Percentiles rank a stretch among this genome's conserved stretches.
These are phyloP conservation scores for Delitschia confertaspora DNA, from an alignment of 495 filamentous ascomycete species.

Conservation along the genomic window DNA sequence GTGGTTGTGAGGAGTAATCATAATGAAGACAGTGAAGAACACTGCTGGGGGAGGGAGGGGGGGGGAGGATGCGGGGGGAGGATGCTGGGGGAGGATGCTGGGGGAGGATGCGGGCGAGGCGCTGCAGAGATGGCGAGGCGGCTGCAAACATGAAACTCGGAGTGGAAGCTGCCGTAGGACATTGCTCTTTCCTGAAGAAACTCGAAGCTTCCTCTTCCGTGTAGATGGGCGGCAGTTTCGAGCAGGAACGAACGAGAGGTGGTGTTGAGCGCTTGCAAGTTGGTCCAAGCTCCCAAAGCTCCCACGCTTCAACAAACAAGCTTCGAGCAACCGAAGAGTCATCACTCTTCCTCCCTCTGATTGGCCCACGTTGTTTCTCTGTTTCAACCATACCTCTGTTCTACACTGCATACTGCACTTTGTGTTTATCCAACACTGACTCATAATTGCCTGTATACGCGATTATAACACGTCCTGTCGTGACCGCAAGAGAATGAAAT, in stretches of 20 bases:
- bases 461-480: conserved; percentile 28
- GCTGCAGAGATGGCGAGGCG: conserved; percentile 12
- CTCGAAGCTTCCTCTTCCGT: background rate
- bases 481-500: too few species aligned
- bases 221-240: conserved; percentile 20
- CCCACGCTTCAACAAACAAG: background rate
- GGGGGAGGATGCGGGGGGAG: too few species aligned
- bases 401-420: conserved; percentile 2
- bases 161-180: conserved; percentile 3
- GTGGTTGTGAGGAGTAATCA: conserved; percentile 17
- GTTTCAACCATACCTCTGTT: conserved; percentile 22
- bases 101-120: conserved; percentile 8
- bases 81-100: conserved; percentile 9
- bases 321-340: conserved; percentile 5
- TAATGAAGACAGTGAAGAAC: conserved; percentile 5
- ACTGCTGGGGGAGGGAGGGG: background rate
- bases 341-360: conserved; percentile 6
- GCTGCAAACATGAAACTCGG: conserved; percentile 19
- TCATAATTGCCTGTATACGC: conserved; percentile 18
- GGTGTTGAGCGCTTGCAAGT: conserved; percentile 8
- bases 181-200: background rate
- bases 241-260: conserved; percentile 15
- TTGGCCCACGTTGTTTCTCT: conserved; percentile 10
- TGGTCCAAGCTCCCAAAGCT: background rate
- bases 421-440: too few species aligned